Evolutionary conservation across 2,329 filamentous ascomycete genomes (phyloP).

Genomic region (Fusarium avenaceum): DNA sequence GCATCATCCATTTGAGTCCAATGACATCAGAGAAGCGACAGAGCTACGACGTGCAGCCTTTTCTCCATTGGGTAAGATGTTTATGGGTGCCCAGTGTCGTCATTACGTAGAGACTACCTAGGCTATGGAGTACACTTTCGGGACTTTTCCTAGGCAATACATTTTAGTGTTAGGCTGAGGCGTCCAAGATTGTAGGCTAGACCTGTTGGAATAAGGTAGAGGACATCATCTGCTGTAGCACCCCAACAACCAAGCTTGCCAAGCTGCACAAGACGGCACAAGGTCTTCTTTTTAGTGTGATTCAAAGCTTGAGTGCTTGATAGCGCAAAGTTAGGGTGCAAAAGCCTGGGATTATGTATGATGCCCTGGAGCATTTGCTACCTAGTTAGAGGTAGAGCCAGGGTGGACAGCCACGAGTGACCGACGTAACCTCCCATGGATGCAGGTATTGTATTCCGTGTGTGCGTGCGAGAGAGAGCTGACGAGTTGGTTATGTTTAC

Average conservation of each 20-base stretch:
- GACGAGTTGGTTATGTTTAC: constrained; percentile 1
- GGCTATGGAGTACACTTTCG: background rate
- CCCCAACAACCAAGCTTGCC: too few species aligned
- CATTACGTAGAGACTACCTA: constrained; percentile 4
- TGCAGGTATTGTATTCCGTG: too few species aligned
- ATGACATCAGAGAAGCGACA: constrained; percentile 39
- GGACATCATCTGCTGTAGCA: constrained; percentile 21
- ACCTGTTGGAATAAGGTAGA: constrained; percentile 19
- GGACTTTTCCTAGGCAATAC: constrained; percentile 17
- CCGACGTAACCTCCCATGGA: too few species aligned
- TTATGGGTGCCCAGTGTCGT: constrained; percentile 30
- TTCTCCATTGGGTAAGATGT: constrained; percentile 30
- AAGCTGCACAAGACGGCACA: background rate
- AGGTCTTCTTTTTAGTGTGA: constrained; percentile 21
- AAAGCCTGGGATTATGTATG: background rate
- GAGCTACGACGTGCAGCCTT: constrained; percentile 14
- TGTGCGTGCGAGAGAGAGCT: too few species aligned
- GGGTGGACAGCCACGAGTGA: background rate
- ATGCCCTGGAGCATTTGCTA: background rate
- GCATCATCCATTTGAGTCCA: constrained; percentile 33
- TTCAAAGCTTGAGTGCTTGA: background rate
- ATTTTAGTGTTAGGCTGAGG: background rate
- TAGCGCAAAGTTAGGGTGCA: too few species aligned
- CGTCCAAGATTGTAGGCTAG: constrained; percentile 30
- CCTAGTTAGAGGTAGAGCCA: background rate